Base-by-base conservation (phyloP, 73 alveolate genomes). In the Blepharisma japonicum region DNA sequence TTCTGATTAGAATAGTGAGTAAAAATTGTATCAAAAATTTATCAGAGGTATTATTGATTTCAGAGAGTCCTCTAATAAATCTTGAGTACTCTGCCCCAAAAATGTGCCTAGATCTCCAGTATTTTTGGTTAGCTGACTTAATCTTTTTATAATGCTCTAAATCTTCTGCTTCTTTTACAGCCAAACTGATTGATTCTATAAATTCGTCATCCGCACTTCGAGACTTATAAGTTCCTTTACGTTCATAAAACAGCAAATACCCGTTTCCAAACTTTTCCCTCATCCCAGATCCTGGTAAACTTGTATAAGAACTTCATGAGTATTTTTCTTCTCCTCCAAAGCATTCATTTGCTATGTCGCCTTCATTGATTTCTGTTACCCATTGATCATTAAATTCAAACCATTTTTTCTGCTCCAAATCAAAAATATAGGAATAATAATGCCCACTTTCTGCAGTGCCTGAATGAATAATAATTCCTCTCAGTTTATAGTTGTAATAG, bases 401-500 rank as follows among this genome's bases (percentile, higher is more conserved):
- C 90, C 93, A 86, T 18, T 83, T 74, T 45, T 70, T 45, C 20
- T 18, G 32, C 23, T 53, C 21, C 2, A 9, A 38, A 5, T 70
- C 80, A 80, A 91, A 85, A 68, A 95, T 90, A 86, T 88, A 94
- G 56, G 99, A 95, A 83, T 97, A 97, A 85, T 97, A 97, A 81
- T 97, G 99, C 25, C 99, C 99, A 66, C 96, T 83, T 71, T 97
- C 99, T 56, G 98, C 95, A 50, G 94, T 86, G 14, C 99, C 99
- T 77, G 96, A 77, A 82, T 97, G 99, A 6, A 97, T 98, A 0
- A 96, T 97, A 6, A 95, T 90, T 23, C 99, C 98, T 81, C 91
- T 86, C 23, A 97, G 87, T 68, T 78, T 68, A 83, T 95, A 97
- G 71, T 95, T 85, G 86, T 90, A 94, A 66, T 91, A 92, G 45